Conservation (phyloP, 129 eudicot genomes). For the Flaveria bidentis region DNA sequence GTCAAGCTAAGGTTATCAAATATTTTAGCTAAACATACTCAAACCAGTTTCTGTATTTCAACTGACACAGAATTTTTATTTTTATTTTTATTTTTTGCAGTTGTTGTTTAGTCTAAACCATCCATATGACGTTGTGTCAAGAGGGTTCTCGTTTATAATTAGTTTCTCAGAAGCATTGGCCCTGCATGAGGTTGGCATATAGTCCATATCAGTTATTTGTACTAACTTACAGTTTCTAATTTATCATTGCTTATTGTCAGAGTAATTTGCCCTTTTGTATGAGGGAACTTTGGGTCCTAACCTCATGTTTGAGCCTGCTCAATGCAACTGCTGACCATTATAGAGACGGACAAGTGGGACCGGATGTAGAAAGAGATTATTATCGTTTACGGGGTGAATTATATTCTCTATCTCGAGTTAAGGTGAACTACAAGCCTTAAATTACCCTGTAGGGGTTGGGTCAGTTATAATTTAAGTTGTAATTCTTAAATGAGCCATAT, state of each 20-base stretch:
- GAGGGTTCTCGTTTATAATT: slow-evolving; percentile 77
- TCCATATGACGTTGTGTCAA: slow-evolving; percentile 87
- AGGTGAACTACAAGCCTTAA: slow-evolving; percentile 47
- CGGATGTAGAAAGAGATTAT: slow-evolving; percentile 83
- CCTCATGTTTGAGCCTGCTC: slow-evolving; percentile 78
- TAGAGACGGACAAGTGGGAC: slow-evolving; percentile 62
- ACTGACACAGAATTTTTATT: no score
- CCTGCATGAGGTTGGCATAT: slow-evolving; percentile 64
- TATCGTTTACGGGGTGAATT: slow-evolving; percentile 88
- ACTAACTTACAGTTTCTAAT: slow-evolving; percentile 14
- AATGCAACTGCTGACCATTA: slow-evolving; percentile 65
- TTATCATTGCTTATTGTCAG: slow-evolving; percentile 41
- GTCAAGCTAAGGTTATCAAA: slow-evolving; percentile 83
- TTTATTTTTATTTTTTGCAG: slow-evolving; percentile 36
- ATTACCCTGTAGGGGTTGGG: background rate
- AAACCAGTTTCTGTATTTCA: background rate
- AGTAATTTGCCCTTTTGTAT: slow-evolving; percentile 75
- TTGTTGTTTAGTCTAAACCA: slow-evolving; percentile 77
- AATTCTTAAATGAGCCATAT: background rate
- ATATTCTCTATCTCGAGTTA: slow-evolving; percentile 71
- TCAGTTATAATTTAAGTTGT: background rate
- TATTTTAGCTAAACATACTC: slow-evolving; percentile 1
- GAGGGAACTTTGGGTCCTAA: slow-evolving; percentile 92
- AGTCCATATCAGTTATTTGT: slow-evolving; percentile 1
- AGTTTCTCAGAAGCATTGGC: slow-evolving; percentile 84